Percentiles rank a stretch among this genome's conserved stretches.
Conservation (phyloP, 352 stramenopile species). For the Pythium rishiriense region DNA sequence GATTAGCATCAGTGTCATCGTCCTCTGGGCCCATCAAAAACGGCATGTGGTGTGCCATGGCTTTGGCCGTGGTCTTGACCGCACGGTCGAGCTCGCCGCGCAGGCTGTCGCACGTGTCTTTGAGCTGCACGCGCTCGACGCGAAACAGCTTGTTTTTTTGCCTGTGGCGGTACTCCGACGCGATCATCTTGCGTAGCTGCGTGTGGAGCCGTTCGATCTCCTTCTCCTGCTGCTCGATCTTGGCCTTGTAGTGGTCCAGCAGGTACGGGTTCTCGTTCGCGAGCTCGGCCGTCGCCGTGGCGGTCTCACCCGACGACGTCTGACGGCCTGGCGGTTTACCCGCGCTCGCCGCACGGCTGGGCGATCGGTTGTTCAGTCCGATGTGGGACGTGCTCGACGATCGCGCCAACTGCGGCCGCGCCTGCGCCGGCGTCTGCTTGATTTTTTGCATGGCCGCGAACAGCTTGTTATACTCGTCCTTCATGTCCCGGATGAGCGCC, state of each 20-base stretch:
- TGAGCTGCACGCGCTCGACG: conserved; percentile 50
- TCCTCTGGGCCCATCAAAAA: conserved; percentile 5
- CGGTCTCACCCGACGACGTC: neutral
- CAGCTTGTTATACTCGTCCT: conserved; percentile 72
- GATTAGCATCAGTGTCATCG: neutral
- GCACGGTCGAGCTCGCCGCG: conserved; percentile 45
- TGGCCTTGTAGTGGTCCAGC: conserved; percentile 54
- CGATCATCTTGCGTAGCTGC: conserved; percentile 81
- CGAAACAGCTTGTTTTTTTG: conserved; percentile 60
- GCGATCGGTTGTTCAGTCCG: neutral
- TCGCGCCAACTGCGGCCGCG: neutral
- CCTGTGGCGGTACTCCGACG: conserved; percentile 73
- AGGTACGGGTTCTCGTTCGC: conserved; percentile 73
- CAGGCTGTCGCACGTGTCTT: conserved; percentile 47
- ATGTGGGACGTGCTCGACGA: conserved; percentile 7
- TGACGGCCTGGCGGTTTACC: neutral
- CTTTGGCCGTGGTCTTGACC: conserved; percentile 37
- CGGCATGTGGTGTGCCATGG: conserved; percentile 27
- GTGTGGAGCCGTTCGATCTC: conserved; percentile 61
- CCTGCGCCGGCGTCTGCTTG: conserved; percentile 36
- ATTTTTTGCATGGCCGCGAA: conserved; percentile 69
- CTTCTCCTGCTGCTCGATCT: conserved; percentile 52
- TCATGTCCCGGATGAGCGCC: conserved; percentile 52
- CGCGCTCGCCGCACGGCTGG: neutral
- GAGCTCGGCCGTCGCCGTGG: neutral